A percentile compares a stretch with the other conserved stretches of the same genome.
phyloP scores from a whole-genome alignment of 169 alveolate species.

The Cryptosporidium tyzzeri region DNA sequence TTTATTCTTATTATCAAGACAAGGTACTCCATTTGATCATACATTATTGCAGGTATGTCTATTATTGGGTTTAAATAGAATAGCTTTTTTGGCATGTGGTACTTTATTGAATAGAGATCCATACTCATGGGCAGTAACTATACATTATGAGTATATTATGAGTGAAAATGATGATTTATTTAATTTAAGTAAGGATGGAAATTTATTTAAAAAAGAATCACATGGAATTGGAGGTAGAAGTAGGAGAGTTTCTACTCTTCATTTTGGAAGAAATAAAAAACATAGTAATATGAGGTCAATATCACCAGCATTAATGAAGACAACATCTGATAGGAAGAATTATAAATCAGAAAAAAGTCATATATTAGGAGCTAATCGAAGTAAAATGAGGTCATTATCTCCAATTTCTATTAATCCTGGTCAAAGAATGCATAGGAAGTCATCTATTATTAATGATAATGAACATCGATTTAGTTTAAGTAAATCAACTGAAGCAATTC shows the following conservation, averaged over 20 bases:
- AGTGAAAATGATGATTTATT: neutral
- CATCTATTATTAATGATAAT: neutral
- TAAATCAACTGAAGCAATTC: neutral
- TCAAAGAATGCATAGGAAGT: neutral
- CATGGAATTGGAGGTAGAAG: neutral
- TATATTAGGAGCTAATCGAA: neutral
- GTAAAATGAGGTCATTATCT: conserved; percentile 60
- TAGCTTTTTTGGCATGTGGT: conserved; percentile 75
- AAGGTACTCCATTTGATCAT: conserved; percentile 74
- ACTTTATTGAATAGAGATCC: conserved; percentile 70
- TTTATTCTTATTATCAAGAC: conserved; percentile 64
- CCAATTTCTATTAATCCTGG: conserved; percentile 16
- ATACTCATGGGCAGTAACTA: conserved; percentile 71
- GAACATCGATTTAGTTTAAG: neutral
- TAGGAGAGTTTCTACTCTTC: neutral
- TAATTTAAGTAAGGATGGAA: neutral
- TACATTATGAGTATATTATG: conserved; percentile 54
- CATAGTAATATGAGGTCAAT: conserved; percentile 21
- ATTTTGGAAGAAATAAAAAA: conserved; percentile 10
- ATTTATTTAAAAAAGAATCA: neutral
- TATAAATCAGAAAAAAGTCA: neutral
- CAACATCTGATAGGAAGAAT: neutral
- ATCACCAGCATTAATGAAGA: conserved; percentile 7
- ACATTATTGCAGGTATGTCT: conserved; percentile 65
- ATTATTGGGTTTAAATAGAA: conserved; percentile 54